Percentiles rank a stretch among this genome's conserved stretches.
Evolutionary conservation across 176 grass and related monocot species (phyloP).

Genomic region (Pharus latifolius): DNA sequence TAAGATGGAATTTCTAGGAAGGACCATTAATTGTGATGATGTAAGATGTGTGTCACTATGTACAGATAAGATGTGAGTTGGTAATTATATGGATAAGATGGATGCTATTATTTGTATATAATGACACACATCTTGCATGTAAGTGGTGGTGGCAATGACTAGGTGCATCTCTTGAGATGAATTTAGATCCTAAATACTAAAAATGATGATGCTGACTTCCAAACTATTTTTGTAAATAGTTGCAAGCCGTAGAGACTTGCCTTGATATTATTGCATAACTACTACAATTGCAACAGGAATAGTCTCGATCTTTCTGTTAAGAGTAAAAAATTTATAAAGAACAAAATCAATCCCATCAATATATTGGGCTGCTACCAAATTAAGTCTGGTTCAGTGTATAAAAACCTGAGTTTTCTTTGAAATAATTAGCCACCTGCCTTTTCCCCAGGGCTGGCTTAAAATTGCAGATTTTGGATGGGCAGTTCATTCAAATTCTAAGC

Average conservation of each 20-base stretch:
- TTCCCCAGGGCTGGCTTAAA: conserved; percentile 76
- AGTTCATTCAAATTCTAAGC: conserved; percentile 60
- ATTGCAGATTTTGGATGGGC: conserved; percentile 98
- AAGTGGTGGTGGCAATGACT: not conserved
- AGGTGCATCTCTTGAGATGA: not conserved
- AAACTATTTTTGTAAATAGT: conserved; percentile 6
- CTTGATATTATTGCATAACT: not conserved
- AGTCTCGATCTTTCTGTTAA: no score
- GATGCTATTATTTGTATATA: not conserved
- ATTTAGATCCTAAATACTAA: not conserved
- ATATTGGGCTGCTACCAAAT: not conserved
- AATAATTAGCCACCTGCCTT: not conserved
- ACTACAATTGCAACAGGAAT: not conserved
- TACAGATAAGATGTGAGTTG: not conserved
- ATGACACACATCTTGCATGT: not conserved
- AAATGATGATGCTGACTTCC: not conserved
- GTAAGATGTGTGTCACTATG: no score
- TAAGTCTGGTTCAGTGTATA: not conserved
- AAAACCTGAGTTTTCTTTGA: not conserved
- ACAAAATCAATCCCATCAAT: not conserved
- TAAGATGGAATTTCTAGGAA: not conserved
- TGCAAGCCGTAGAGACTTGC: not conserved
- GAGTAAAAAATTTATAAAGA: not conserved
- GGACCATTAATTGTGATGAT: no score
- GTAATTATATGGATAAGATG: not conserved